phyloP scores from a whole-genome alignment of 495 filamentous ascomycete genomes.

The Penicillium tannophilum region DNA sequence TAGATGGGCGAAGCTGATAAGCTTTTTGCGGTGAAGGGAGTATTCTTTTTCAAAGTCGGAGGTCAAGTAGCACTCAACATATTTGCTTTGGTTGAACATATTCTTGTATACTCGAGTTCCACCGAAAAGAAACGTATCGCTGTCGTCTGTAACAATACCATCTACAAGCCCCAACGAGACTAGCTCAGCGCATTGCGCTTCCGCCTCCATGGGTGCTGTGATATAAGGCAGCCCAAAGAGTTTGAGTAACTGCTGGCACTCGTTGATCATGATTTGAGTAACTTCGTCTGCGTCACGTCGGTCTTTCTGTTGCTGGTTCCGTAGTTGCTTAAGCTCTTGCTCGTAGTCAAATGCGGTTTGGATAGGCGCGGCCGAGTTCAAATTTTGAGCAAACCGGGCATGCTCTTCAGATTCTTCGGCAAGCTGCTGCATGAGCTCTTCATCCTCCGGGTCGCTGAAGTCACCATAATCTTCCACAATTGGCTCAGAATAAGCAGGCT shows the following conservation, averaged over 20 bases:
- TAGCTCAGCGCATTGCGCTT: conserved; percentile 95
- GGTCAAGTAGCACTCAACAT: conserved; percentile 93
- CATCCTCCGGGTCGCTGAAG: conserved; percentile 88
- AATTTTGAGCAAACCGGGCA: conserved; percentile 80
- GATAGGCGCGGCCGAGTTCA: conserved; percentile 63
- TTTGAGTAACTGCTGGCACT: conserved; percentile 87
- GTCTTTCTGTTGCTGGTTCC: conserved; percentile 93
- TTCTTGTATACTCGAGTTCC: conserved; percentile 97
- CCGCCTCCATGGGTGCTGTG: conserved; percentile 97
- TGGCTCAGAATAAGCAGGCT: conserved; percentile 28
- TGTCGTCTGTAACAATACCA: conserved; percentile 97
- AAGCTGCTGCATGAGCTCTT: conserved; percentile 81
- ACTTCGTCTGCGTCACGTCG: conserved; percentile 95
- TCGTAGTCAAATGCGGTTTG: conserved; percentile 80
- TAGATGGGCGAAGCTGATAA: conserved; percentile 86
- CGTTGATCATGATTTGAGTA: conserved; percentile 87
- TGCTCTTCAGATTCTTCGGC: conserved; percentile 91
- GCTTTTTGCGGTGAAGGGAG: conserved; percentile 74
- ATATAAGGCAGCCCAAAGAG: conserved; percentile 96
- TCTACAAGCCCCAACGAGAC: conserved; percentile 86
- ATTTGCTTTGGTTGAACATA: conserved; percentile 98
- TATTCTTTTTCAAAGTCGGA: conserved; percentile 87
- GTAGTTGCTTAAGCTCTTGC: conserved; percentile 79
- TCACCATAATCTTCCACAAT: conserved; percentile 46
- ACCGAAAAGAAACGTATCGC: conserved; percentile 95